A percentile compares a stretch with the other conserved stretches of the same genome.
These are phyloP conservation scores for Sporothrix brunneoviolacea DNA, from an alignment of 2,329 filamentous ascomycete genomes.

Conservation along the genomic window DNA sequence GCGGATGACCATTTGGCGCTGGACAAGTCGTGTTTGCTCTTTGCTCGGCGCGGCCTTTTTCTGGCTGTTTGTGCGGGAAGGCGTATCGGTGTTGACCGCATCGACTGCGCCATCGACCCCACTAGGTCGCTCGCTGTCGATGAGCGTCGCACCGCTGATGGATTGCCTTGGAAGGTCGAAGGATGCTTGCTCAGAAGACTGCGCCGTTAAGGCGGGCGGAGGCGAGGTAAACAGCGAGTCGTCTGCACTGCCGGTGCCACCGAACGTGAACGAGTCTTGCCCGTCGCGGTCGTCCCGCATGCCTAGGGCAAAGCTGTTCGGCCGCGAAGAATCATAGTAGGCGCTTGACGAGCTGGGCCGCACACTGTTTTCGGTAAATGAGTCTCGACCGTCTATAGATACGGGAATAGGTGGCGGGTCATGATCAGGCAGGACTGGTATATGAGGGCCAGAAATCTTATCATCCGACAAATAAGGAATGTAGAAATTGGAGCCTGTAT, in stretches of 20 bases:
- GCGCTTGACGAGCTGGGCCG: constrained; percentile 31
- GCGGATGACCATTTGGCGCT: constrained; percentile 78
- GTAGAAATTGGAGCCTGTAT: constrained; percentile 44
- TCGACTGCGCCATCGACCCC: constrained; percentile 2
- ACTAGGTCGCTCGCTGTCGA: constrained; percentile 24
- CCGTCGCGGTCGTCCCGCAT: constrained; percentile 32
- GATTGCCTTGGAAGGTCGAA: constrained; percentile 36
- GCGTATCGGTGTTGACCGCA: not conserved
- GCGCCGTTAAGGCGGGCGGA: constrained; percentile 34
- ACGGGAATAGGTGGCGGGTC: constrained; percentile 44
- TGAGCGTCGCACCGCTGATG: constrained; percentile 29
- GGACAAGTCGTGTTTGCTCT: constrained; percentile 65
- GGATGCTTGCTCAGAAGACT: constrained; percentile 42
- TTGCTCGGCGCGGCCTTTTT: constrained; percentile 40
- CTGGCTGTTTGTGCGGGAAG: not conserved
- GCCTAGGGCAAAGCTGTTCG: constrained; percentile 34
- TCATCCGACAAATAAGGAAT: constrained; percentile 39
- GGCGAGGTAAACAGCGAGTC: constrained; percentile 3
- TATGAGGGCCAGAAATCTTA: constrained; percentile 11
- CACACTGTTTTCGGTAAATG: constrained; percentile 26
- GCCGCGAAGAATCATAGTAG: constrained; percentile 37
- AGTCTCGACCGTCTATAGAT: constrained; percentile 13
- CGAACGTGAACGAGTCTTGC: constrained; percentile 34
- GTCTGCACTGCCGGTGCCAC: constrained; percentile 23
- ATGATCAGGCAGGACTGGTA: constrained; percentile 38